These are phyloP conservation scores for Salinomyces thailandicus DNA, from an alignment of 2,329 filamentous ascomycete species.

Conservation along the genomic window DNA sequence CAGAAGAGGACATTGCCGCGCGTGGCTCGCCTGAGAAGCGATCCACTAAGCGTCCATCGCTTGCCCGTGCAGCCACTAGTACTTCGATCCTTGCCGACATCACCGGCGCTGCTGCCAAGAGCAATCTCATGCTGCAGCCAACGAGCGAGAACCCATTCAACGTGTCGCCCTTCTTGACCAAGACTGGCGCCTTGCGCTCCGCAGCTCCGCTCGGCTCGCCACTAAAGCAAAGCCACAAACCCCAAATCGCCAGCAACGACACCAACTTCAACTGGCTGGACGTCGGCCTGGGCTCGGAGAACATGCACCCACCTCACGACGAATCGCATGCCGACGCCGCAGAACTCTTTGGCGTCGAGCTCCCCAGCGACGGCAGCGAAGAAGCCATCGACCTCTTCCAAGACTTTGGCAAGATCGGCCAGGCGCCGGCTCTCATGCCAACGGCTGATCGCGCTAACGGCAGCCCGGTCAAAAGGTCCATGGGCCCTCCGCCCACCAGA, in stretches of 20 bases:
- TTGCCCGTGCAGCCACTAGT: conserved; percentile 54
- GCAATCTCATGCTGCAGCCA: conserved; percentile 27
- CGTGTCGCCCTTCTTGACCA: conserved; percentile 23
- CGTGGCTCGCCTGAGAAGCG: conserved; percentile 59
- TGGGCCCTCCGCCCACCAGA: conserved; percentile 19
- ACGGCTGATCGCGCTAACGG: conserved; percentile 19
- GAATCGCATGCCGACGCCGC: conserved; percentile 35
- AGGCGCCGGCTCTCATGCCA: conserved; percentile 4
- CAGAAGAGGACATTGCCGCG: conserved; percentile 32
- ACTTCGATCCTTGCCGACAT: conserved; percentile 53
- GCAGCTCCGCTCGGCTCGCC: conserved; percentile 24
- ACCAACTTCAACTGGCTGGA: conserved; percentile 21
- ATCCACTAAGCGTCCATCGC: conserved; percentile 47
- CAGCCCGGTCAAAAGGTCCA: conserved; percentile 22
- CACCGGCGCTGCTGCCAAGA: conserved; percentile 44
- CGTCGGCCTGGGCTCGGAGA: conserved; percentile 14
- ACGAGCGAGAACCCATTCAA: conserved; percentile 19
- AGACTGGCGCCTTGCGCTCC: conserved; percentile 14
- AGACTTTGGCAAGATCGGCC: conserved; percentile 65
- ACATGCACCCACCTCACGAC: conserved; percentile 10
- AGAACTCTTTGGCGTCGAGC: conserved; percentile 45
- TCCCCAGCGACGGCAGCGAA: conserved; percentile 49
- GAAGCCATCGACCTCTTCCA: conserved; percentile 60
- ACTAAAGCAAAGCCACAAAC: conserved; percentile 21
- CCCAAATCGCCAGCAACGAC: conserved; percentile 8